Percentiles rank a stretch among this genome's conserved stretches.
phyloP scores from a whole-genome alignment of 2,329 filamentous ascomycete species.

The Calonectria pauciramosa region DNA sequence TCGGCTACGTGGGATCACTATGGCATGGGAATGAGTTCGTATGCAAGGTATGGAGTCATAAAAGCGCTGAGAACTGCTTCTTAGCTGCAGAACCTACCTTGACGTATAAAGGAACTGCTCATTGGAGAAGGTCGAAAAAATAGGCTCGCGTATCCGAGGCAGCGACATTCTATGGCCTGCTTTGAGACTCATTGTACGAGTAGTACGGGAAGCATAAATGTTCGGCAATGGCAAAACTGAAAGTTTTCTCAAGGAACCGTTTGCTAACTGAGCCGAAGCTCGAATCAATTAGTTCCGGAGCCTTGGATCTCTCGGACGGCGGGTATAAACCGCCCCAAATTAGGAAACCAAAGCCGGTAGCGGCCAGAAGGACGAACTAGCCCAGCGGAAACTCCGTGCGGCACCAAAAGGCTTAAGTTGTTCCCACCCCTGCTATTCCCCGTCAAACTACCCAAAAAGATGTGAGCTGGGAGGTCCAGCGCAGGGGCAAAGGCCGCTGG shows the following conservation, averaged over 20 bases:
- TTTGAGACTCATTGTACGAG: neutral
- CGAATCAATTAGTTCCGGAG: neutral
- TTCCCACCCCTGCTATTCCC: neutral
- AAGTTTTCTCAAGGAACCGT: neutral
- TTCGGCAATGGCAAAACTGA: neutral
- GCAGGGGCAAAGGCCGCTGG: slow-evolving; percentile 1
- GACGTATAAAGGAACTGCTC: neutral
- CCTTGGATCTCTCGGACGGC: neutral
- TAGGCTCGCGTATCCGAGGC: neutral
- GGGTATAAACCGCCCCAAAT: neutral
- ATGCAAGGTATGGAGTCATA: neutral
- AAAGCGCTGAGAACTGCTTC: neutral
- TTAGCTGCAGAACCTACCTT: neutral
- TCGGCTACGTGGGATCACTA: neutral
- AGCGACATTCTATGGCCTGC: neutral
- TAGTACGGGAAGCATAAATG: neutral
- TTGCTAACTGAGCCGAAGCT: neutral
- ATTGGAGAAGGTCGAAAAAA: neutral
- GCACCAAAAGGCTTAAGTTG: neutral
- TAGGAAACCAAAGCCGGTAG: neutral
- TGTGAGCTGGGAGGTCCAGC: neutral
- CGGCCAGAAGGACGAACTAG: neutral
- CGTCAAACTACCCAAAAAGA: neutral
- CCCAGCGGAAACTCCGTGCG: neutral
- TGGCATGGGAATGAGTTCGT: neutral